Base-by-base conservation (phyloP, 2,329 filamentous ascomycete species). In the Aureobasidium lini region DNA sequence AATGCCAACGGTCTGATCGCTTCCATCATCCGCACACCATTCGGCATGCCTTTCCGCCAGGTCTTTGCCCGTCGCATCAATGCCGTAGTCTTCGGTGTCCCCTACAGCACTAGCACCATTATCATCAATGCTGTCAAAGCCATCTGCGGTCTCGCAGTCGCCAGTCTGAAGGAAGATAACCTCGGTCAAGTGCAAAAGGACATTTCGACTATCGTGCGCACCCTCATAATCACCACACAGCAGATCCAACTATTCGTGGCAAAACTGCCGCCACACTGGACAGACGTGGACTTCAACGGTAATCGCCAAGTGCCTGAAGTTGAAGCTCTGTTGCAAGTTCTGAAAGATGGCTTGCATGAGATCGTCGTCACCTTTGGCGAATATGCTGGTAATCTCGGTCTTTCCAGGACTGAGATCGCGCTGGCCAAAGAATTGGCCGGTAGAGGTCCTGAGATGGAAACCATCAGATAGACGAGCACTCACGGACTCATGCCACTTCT, bases 131-230 rank as follows among this genome's bases (percentile, higher is more conserved):
- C 90, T 0, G 79, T 85, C 6, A 82, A 84, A 62, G 82, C 87
- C 0, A 75, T 95, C 1, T 64, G 63, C 32, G 57, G 60, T n/a
- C 79, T 97, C 31, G 82, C 89, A 0, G 81, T 90, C 4, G 82
- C 82, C 62, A 93, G 88, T 71, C 74, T 96, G 57, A 77, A 78
- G 3, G 92, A 97, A 72, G 93, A 97, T 70, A 81, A 81, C 48
- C 94, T 85, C 68, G 93, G 93, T 13, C 88, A 89, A 65, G 93
- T 95, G n/a, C 87, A 95, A 64, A 80, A 85, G 44, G 89, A 94
- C 64, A 84, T 97, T 2, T 84, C 88, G 1, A 75, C 75, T 50
- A 86, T 95, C 60, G 83, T 96, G 53, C 83, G 87, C 48, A 83
- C 84, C 1, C 83, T 95, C 62, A 92, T 89, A 0, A 66, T 71